These are phyloP conservation scores for Mimosa pudica DNA, from an alignment of 306 rosid genomes.

Conservation along the genomic window DNA sequence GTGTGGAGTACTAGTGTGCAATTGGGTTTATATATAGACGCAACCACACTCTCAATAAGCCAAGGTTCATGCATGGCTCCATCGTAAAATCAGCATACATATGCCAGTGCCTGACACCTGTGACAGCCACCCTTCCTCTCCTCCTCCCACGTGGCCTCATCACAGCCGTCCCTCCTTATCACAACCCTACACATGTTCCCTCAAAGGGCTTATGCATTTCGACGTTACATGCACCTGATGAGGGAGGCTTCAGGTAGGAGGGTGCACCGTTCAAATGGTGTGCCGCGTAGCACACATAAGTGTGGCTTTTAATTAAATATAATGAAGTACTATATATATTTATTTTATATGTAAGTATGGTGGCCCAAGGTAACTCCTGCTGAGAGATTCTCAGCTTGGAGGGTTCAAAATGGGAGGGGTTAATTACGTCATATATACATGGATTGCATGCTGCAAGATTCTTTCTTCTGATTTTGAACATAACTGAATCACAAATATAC, in stretches of 20 bases:
- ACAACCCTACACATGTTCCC: slow-evolving; percentile 13
- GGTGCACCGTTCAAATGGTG: slow-evolving; percentile 19
- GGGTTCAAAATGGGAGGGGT: background rate
- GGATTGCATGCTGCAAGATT: slow-evolving; percentile 27
- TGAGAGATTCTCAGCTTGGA: background rate
- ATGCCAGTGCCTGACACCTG: slow-evolving; percentile 48
- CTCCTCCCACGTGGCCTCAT: slow-evolving; percentile 28
- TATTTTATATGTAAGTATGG: no score
- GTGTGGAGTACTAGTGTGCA: no score
- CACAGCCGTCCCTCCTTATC: background rate
- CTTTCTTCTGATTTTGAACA: slow-evolving; percentile 2
- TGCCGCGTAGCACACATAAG: background rate
- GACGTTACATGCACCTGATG: slow-evolving; percentile 22
- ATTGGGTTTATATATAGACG: slow-evolving; percentile 42
- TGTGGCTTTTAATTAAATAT: background rate
- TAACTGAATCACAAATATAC: background rate
- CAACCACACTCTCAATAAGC: slow-evolving; percentile 3
- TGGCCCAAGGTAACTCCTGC: slow-evolving; percentile 1
- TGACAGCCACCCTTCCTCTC: slow-evolving; percentile 31
- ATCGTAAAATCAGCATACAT: slow-evolving; percentile 22
- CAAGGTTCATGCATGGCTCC: slow-evolving; percentile 49
- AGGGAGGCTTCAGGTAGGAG: background rate
- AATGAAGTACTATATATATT: no score
- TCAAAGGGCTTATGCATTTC: background rate
- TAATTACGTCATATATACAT: background rate